A percentile compares a stretch with the other conserved stretches of the same genome.
phyloP scores from a whole-genome alignment of 176 grass and related monocot genomes.

The Juncus inflexus region DNA sequence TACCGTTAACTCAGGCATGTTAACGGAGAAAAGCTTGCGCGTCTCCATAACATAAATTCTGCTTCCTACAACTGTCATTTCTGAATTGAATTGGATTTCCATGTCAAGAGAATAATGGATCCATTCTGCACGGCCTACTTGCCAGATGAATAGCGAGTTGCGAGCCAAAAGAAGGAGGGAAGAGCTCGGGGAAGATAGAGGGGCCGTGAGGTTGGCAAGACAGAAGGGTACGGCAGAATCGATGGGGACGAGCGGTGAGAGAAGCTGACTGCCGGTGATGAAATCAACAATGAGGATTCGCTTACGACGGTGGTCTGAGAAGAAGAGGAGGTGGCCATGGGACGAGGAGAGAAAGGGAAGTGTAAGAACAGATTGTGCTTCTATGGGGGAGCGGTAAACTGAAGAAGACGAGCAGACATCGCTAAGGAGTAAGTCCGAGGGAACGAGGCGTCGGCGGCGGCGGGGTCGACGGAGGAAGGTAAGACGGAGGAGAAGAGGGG shows the following conservation, averaged over 20 bases:
- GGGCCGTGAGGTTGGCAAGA: conserved; percentile 37
- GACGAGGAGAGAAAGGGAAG: conserved; percentile 3
- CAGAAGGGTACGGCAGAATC: neutral
- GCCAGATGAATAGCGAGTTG: conserved; percentile 38
- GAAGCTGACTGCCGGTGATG: conserved; percentile 37
- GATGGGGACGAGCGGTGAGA: conserved; percentile 27
- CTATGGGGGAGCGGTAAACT: neutral
- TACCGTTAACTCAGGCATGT: conserved; percentile 18
- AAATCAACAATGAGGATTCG: conserved; percentile 34
- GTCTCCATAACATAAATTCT: conserved; percentile 36
- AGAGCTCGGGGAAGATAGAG: conserved; percentile 38
- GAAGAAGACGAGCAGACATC: neutral
- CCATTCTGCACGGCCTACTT: conserved; percentile 34
- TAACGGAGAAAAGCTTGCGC: conserved; percentile 28
- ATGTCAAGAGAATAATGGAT: neutral
- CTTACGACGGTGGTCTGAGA: neutral
- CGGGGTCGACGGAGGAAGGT: too few relatives aligned
- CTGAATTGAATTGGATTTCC: neutral
- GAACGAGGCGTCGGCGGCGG: too few relatives aligned
- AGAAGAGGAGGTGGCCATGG: conserved; percentile 12
- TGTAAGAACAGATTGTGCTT: neutral
- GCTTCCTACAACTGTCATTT: conserved; percentile 43
- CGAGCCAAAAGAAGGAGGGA: conserved; percentile 28
- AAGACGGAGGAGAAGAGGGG: too few relatives aligned
- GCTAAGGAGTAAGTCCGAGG: neutral